Evolutionary conservation across 2,329 filamentous ascomycete species (phyloP), one percentile per base, ranked within the genome.

Genomic region (Cladosporium cucumerinum): DNA sequence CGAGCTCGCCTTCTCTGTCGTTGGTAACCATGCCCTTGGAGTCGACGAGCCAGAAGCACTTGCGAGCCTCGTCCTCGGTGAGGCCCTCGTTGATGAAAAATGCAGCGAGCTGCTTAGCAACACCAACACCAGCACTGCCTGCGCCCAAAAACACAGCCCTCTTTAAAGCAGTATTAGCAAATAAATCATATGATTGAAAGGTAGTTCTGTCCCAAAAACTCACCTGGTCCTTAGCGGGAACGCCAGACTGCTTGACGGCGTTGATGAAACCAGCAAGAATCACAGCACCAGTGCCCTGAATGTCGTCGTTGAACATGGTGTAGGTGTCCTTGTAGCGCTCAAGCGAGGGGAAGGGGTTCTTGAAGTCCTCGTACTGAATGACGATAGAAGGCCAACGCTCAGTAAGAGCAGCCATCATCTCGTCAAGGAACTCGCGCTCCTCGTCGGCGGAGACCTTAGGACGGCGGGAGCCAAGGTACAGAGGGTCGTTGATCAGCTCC

Each of bases 231-330:
- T 92, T 90, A 59, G 93, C 81, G 30, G 92, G 91, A 18, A 97
- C 87, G 60, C 89, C 90, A 16, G 93, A 96, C 67, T 92, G 87
- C 80, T 94, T 94, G 66, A 96, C 92, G 30, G 84, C 85, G 69
- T 85, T 86, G 79, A 91, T 87, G 77, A 90, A 84, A 72, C 94
- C 94, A 69, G 86, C 94, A 63, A 97, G 86, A 67, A 98, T 93
- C 74, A 99, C 95, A 68, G 94, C 93, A 72, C 95, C 95, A 72
- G 95, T 98, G 70, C 94, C 94, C 82, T 98, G 94, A 75, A 99
- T 95, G 76, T 99, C 94, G 75, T 98, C 95, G 79, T 98, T 98
- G 87, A 99, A 99, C 85, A 92, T 96, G 78, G 91, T 93, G 84
- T 97, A 94, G 69, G 84, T 86, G 76, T 93, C 84, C 72, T 92